Evolutionary conservation across 2,329 filamentous ascomycete genomes (phyloP).

Genomic region (Samsoniella hepiali): DNA sequence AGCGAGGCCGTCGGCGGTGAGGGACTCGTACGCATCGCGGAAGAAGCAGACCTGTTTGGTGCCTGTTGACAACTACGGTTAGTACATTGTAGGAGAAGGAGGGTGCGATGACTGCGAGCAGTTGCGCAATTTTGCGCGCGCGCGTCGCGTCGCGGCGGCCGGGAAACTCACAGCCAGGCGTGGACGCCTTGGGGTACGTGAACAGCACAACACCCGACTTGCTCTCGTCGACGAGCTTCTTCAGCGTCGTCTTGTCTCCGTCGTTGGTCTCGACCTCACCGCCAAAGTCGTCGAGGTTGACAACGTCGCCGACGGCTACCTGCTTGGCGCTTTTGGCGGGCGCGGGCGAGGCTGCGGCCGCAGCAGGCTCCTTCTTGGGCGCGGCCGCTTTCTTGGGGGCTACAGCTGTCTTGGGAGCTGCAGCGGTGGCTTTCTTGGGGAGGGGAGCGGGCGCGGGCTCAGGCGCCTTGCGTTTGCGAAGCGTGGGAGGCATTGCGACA

Average conservation of each 20-base stretch:
- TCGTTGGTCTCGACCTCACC: slow-evolving; percentile 82
- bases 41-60: slow-evolving; percentile 92
- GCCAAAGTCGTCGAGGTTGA: slow-evolving; percentile 57
- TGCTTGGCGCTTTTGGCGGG: slow-evolving; percentile 31
- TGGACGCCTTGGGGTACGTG: slow-evolving; percentile 93
- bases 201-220: slow-evolving; percentile 85
- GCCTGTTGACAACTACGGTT: slow-evolving; percentile 50
- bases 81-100: not conserved
- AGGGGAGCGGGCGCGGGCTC: slow-evolving; percentile 44
- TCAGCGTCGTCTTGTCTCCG: slow-evolving; percentile 73
- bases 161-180: slow-evolving; percentile 76
- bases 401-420: slow-evolving; percentile 29
- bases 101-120: not conserved
- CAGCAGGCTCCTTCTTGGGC: slow-evolving; percentile 24
- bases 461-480: slow-evolving; percentile 61
- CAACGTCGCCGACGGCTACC: slow-evolving; percentile 52
- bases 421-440: slow-evolving; percentile 36
- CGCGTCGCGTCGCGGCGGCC: not conserved
- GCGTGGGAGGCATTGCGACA: slow-evolving; percentile 51
- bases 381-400: slow-evolving; percentile 30
- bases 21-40: slow-evolving; percentile 74
- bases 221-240: slow-evolving; percentile 77
- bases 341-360: not conserved
- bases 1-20: slow-evolving; percentile 74
- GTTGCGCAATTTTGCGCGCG: not conserved